Base-by-base conservation (phyloP, 495 filamentous ascomycete genomes). In the Lasiosphaeriaceae sp. region DNA sequence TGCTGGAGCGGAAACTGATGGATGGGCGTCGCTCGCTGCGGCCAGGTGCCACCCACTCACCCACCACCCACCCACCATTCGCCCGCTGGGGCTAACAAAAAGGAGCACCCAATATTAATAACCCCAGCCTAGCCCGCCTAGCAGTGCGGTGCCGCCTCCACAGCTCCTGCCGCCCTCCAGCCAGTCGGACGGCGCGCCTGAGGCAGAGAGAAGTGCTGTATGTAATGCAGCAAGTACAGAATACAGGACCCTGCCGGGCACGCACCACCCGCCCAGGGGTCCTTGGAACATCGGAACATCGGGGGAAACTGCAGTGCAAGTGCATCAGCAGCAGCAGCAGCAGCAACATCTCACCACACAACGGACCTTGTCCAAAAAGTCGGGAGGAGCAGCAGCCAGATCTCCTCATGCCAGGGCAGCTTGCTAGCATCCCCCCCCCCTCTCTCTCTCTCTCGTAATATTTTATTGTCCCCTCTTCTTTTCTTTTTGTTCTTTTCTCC, bases 11-110 rank as follows among this genome's bases (percentile, higher is more conserved):
- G 41, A 52, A 20, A 41, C 48, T 24, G 50, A n/a, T n/a, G 52
- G 55, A 59, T 54, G 51, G 51, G 22, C 51, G 20, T 24, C 44
- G n/a, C n/a, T n/a, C n/a, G n/a, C n/a, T n/a, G n/a, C 45, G 22
- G 22, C 20, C 45, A 47, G 19, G 45, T 50, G 47, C 47, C 22
- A 29, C 47, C 39, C 12, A 14, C 39, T 12, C 16, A 6, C 1
- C 39, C n/a, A n/a, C n/a, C n/a, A n/a, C n/a, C n/a, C n/a, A n/a
- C n/a, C n/a, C n/a, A n/a, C n/a, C n/a, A n/a, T n/a, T n/a, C 39
- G 37, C 37, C 21, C 23, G 24, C 47, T 47, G 45, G 45, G 20
- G n/a, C 41, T 47, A 39, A 39, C 17, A 37, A 43, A 29, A 24
- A 39, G 49, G 49, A 52, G 29, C 17, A 41, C 31, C 47, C 49